A percentile compares a stretch with the other conserved stretches of the same genome.
phyloP scores from a whole-genome alignment of 768 basidiomycete genomes.

The Podaxis sp. region DNA sequence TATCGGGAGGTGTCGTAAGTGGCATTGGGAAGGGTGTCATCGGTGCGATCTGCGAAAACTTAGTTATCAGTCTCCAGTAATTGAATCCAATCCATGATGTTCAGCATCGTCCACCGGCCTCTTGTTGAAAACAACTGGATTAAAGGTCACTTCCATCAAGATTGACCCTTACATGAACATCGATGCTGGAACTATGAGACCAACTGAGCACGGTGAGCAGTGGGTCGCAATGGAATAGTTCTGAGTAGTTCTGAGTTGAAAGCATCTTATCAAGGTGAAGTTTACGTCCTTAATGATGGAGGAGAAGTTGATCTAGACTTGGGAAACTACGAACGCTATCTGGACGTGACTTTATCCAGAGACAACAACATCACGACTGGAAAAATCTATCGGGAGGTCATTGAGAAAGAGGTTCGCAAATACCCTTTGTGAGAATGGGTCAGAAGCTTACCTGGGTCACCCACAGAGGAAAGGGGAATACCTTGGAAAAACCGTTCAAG shows the following conservation, averaged over 20 bases:
- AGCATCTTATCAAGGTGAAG: constrained; percentile 65
- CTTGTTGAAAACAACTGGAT: constrained; percentile 88
- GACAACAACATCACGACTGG: constrained; percentile 99
- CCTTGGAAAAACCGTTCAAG: constrained; percentile 96
- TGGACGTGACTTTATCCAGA: constrained; percentile 87
- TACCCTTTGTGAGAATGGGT: background rate
- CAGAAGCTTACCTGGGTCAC: constrained; percentile 1
- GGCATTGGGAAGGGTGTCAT: constrained; percentile 99
- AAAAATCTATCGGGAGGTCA: constrained; percentile 95
- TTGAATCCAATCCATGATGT: constrained; percentile 1
- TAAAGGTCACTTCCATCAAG: constrained; percentile 98
- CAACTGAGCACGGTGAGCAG: constrained; percentile 90
- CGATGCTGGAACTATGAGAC: constrained; percentile 98
- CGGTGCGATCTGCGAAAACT: constrained; percentile 51
- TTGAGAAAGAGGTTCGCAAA: constrained; percentile 84
- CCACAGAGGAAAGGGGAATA: constrained; percentile 79
- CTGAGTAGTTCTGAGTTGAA: background rate
- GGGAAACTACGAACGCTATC: constrained; percentile 97
- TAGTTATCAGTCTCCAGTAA: background rate
- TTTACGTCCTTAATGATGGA: constrained; percentile 97
- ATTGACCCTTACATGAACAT: constrained; percentile 99
- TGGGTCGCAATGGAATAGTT: background rate
- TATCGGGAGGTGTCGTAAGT: constrained; percentile 96
- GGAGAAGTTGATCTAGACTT: constrained; percentile 98
- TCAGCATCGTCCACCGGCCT: constrained; percentile 95